phyloP scores from a whole-genome alignment of 257 asterid species.

The Jasminum sambac region DNA sequence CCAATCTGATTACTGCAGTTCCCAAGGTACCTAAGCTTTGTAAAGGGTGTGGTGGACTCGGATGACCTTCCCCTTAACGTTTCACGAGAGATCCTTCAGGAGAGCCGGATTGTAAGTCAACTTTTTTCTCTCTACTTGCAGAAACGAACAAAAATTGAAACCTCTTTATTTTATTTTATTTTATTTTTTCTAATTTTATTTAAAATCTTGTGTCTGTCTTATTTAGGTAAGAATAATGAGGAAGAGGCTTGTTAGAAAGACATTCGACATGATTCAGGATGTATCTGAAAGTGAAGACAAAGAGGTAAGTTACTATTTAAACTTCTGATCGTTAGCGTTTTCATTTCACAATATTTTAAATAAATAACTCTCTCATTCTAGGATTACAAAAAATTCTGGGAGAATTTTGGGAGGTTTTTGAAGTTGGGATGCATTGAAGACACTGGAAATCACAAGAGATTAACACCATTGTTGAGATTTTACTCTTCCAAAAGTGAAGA shows the following conservation, averaged over 20 bases:
- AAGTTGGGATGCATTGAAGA: slow-evolving; percentile 97
- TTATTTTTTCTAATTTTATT: background rate
- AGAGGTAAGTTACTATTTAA: slow-evolving; percentile 53
- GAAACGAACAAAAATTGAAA: background rate
- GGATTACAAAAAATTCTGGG: slow-evolving; percentile 99
- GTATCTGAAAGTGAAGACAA: slow-evolving; percentile 88
- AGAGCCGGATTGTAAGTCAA: slow-evolving; percentile 90
- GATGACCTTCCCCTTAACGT: slow-evolving; percentile 98
- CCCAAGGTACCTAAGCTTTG: slow-evolving; percentile 98
- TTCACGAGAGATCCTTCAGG: slow-evolving; percentile 98
- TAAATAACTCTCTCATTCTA: slow-evolving; percentile 28
- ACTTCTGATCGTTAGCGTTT: background rate
- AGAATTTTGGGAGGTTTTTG: slow-evolving; percentile 89
- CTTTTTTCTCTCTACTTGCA: background rate
- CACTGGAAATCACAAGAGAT: slow-evolving; percentile 90
- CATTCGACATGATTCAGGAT: slow-evolving; percentile 99
- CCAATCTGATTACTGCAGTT: slow-evolving; percentile 55
- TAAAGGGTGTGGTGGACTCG: slow-evolving; percentile 96
- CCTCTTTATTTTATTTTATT: background rate
- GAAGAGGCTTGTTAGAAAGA: slow-evolving; percentile 93
- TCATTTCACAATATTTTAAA: background rate
- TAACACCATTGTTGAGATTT: slow-evolving; percentile 82
- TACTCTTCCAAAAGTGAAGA: slow-evolving; percentile 90
- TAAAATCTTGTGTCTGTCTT: slow-evolving; percentile 19
- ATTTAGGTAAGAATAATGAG: slow-evolving; percentile 93